phyloP scores from a whole-genome alignment of 2,329 filamentous ascomycete genomes.

The Pseudogymnoascus sp. region DNA sequence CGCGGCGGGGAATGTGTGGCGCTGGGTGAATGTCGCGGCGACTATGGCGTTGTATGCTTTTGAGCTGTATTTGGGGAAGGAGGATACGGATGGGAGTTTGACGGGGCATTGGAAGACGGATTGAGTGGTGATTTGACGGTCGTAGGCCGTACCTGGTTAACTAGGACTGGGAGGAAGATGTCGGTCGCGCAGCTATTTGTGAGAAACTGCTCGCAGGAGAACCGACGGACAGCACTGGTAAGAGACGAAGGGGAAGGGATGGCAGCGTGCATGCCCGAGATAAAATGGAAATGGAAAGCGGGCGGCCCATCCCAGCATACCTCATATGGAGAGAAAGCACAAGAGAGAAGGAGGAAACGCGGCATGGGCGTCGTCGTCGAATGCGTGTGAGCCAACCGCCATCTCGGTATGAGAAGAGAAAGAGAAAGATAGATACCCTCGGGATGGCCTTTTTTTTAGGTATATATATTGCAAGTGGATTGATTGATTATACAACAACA shows the following conservation, averaged over 20 bases:
- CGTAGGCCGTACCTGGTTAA: neutral
- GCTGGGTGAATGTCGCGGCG: slow-evolving; percentile 84
- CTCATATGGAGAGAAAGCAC: neutral
- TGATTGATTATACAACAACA: neutral
- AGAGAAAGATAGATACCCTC: slow-evolving; percentile 3
- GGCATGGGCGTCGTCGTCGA: neutral
- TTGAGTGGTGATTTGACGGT: slow-evolving; percentile 37
- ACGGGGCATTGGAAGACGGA: slow-evolving; percentile 90
- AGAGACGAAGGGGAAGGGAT: neutral
- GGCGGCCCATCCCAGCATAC: neutral
- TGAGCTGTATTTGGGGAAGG: slow-evolving; percentile 79
- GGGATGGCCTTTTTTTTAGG: slow-evolving; percentile 5
- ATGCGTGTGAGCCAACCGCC: neutral
- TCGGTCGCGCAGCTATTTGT: neutral
- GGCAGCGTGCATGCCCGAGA: neutral
- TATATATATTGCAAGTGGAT: slow-evolving; percentile 5
- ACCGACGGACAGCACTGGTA: neutral
- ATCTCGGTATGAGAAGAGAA: neutral
- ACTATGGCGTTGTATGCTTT: slow-evolving; percentile 88
- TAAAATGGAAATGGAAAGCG: neutral
- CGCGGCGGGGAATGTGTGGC: slow-evolving; percentile 76
- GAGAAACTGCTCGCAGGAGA: neutral
- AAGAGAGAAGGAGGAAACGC: neutral
- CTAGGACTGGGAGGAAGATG: neutral
- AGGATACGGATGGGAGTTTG: slow-evolving; percentile 65